Evolutionary conservation across 2,329 filamentous ascomycete genomes (phyloP), one percentile per base, ranked within the genome.

Genomic region (Penicillium sp.): DNA sequence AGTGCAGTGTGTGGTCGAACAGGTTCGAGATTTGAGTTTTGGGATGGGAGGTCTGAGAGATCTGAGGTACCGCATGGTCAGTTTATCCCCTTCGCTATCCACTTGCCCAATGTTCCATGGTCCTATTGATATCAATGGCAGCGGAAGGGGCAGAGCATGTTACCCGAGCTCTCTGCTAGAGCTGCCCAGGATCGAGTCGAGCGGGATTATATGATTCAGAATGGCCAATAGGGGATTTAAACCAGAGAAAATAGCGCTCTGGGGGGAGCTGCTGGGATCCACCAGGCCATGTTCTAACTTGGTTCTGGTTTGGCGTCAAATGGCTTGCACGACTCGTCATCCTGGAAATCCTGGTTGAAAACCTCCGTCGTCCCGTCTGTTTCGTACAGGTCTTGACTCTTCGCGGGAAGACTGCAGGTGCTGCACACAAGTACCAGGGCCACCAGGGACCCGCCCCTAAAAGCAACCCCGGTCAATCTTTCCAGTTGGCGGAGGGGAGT

Each of bases 281-380:
- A 33, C 35, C 28, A 33, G 26, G 6, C 30, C 19, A 22, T 51
- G 48, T 10, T 35, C 30, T 51, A 33, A 35, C 35, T n/a, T 16
- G 45, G 25, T 16, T 26, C 26, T 30, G 45, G 45, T 30, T 48
- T 51, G 30, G 58, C 57, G 43, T 57, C 45, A 57, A 63, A 28
- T 49, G 28, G 22, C 40, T 38, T 38, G 37, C 22, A 16, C 53
- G 35, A 10, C 14, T 54, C 53, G 42, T 19, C 53, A 37, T 55
- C 11, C 42, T 48, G 45, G 26, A 48, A 46, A 48, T n/a, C 40
- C 28, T 46, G 30, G 40, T 22, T 22, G 19, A 22, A 7, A 40
- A 19, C 38, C 16, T 6, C 4, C 22, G 53, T 45, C 25, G 13
- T 38, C 49, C 22, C 11, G 53, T 60, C 49, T 62, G 19, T 38